Base-by-base conservation (phyloP, 2,329 filamentous ascomycete species). In the Sporothrix luriei region DNA sequence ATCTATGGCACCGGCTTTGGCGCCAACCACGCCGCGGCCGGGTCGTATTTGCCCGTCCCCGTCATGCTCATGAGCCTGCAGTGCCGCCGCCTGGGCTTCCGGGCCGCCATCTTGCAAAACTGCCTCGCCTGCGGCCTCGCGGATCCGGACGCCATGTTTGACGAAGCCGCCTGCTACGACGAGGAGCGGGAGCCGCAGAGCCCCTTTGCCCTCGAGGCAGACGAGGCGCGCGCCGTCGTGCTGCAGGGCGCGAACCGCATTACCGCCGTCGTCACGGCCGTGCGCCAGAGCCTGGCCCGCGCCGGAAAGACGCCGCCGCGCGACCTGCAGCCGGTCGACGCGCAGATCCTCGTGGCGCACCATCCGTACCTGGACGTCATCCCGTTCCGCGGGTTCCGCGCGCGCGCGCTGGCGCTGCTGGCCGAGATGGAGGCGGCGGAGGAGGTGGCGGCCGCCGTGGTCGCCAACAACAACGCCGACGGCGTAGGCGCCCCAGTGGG, bases 351-450 rank as follows among this genome's bases (percentile, higher is more conserved):
- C 1, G 70, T 78, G 38, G 74, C 74, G 3, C 78, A 79, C 66
- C 78, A 79, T 66, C 77, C 78, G 55, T 79, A 79, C 64, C 69
- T 79, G 3, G 78, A 80, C 64, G 71, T 78, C n/a, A 74, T 80
- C 16, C 78, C 78, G 0, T 80, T 78, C 48, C 74, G 71, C 16
- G 70, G 61, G 1, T 79, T 80, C 71, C 77, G 78, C 5, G 73
- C 77, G 24, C 77, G 75, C 24, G 71, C 76, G 2, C 73, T 80
- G 19, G 68, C 73, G 33, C 55, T 73, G 51, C 64, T 73, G n/a
- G 72, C 72, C 26, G 64, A 70, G 57, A 71, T 72, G 69, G 72
- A 73, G 33, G 67, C 61, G 1, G 61, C 61, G 24, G 66, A 71
- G 6, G 68, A 69, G 24, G 48, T 69, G 0, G 71, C 69, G 0